Evolutionary conservation across 2,329 filamentous ascomycete genomes (phyloP).

Genomic region (Ascosphaera apis): DNA sequence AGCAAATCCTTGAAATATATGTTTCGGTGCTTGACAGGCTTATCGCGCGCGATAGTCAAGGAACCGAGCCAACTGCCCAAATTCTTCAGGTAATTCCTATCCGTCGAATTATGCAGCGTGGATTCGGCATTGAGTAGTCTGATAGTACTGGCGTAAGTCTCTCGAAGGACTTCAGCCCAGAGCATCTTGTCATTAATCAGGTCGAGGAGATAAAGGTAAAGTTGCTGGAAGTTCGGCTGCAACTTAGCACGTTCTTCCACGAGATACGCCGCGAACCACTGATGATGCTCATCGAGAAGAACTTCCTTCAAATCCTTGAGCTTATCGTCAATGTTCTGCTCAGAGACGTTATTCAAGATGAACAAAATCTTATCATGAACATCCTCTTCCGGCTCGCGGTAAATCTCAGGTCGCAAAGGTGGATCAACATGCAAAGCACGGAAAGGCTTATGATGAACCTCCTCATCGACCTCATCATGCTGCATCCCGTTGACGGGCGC

Average conservation of each 20-base stretch:
- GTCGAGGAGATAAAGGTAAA: constrained; percentile 76
- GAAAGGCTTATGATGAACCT: constrained; percentile 42
- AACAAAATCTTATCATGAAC: constrained; percentile 88
- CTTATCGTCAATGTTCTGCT: constrained; percentile 67
- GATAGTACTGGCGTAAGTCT: constrained; percentile 72
- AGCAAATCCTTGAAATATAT: constrained; percentile 93
- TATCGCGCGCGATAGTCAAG: constrained; percentile 75
- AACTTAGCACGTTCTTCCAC: constrained; percentile 93
- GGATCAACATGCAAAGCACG: constrained; percentile 55
- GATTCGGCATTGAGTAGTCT: constrained; percentile 76
- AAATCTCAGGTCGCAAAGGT: constrained; percentile 36
- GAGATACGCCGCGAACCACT: constrained; percentile 90
- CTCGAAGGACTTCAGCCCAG: constrained; percentile 73
- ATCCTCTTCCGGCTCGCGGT: constrained; percentile 64
- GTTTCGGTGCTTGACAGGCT: constrained; percentile 87
- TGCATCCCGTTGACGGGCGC: constrained; percentile 25
- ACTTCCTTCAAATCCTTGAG: constrained; percentile 59
- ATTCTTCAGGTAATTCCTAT: constrained; percentile 77
- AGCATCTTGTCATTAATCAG: constrained; percentile 57
- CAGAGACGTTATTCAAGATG: constrained; percentile 86
- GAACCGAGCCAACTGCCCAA: constrained; percentile 84
- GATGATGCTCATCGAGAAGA: constrained; percentile 59
- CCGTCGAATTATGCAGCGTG: constrained; percentile 61
- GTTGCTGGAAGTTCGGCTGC: constrained; percentile 85
- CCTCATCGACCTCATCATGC: constrained; percentile 50